Evolutionary conservation across 805 yeast genomes (phyloP), one percentile per base, ranked within the genome.

Genomic region (Candida palmyrensis): DNA sequence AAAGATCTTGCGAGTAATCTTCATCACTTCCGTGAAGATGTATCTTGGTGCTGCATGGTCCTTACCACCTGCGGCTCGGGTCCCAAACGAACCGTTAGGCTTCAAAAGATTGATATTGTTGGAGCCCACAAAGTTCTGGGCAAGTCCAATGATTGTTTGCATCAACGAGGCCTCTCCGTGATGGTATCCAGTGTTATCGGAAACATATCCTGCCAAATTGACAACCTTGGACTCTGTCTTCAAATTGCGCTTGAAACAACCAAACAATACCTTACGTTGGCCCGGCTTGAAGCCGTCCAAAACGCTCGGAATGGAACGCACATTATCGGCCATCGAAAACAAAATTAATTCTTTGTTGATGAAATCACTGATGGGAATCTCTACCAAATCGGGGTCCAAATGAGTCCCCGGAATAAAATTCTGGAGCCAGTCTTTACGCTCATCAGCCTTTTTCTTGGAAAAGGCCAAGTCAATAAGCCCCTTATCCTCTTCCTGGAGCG

Each of bases 11-110:
- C 83, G 68, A 0, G 97, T 84, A 31, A 92, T 68, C 21, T 80
- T 77, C 35, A 75, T 77, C 43, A 92, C 63, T 49, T 85, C 88
- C 0, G 98, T 92, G 57, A 75, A 85, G 55, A 92, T 89, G 67
- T 92, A 92, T 74, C 98, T 89, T 29, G 96, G 81, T 18, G 97
- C 97, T n/a, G 97, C 84, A 11, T 89, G 92, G 67, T 92, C 98
- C 57, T 92, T 92, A 66, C 98, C 98, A 59, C 98, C 98, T 17
- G 86, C 72, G 17, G 92, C 89, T 62, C 98, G 78, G 1, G 96
- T 80, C 73, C 98, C 98, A 55, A 92, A 92, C 21, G 87, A 81
- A 70, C 98, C 98, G 55, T 82, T 84, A 29, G 98, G 98, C 53
- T 77, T 72, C 48, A 92, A 65, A 33, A 87, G 51, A 55, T 92